phyloP scores from a whole-genome alignment of 129 eudicot genomes.

The Centaurea solstitialis region DNA sequence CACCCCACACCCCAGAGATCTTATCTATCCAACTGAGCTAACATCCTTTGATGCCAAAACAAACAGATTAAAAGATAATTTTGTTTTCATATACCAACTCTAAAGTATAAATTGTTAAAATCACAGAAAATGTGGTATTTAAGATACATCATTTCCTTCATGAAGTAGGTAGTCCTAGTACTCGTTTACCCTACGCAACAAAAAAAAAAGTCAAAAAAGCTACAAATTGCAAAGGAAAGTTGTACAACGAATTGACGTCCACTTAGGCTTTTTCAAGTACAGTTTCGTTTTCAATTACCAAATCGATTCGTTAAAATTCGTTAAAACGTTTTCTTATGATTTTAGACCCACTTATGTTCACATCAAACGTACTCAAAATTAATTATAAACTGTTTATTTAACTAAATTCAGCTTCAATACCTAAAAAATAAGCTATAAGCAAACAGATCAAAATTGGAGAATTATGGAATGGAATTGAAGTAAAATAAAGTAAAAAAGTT shows the following conservation, averaged over 20 bases:
- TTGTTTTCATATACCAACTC: not conserved
- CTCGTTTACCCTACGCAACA: not conserved
- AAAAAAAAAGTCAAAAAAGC: not conserved
- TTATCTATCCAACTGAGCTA: too few relatives aligned
- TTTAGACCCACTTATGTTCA: too few relatives aligned
- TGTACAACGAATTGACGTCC: not conserved
- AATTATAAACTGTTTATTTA: not conserved
- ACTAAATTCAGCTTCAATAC: not conserved
- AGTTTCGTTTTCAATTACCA: not conserved
- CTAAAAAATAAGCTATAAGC: not conserved
- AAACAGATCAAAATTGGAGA: not conserved
- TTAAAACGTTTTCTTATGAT: too few relatives aligned
- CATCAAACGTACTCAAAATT: not conserved
- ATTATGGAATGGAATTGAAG: not conserved
- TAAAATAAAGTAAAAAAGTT: not conserved
- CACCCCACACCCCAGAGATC: too few relatives aligned
- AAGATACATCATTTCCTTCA: not conserved
- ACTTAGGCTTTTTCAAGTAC: not conserved
- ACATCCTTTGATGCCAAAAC: too few relatives aligned
- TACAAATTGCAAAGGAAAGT: not conserved
- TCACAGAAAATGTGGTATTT: not conserved
- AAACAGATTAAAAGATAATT: not conserved
- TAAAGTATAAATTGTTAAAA: not conserved
- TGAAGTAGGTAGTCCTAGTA: not conserved
- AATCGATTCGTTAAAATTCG: not conserved